A percentile compares a stretch with the other conserved stretches of the same genome.
These are phyloP conservation scores for Umbelopsis sp. DNA, from an alignment of 192 early-diverging fungal genomes.

Conservation along the genomic window DNA sequence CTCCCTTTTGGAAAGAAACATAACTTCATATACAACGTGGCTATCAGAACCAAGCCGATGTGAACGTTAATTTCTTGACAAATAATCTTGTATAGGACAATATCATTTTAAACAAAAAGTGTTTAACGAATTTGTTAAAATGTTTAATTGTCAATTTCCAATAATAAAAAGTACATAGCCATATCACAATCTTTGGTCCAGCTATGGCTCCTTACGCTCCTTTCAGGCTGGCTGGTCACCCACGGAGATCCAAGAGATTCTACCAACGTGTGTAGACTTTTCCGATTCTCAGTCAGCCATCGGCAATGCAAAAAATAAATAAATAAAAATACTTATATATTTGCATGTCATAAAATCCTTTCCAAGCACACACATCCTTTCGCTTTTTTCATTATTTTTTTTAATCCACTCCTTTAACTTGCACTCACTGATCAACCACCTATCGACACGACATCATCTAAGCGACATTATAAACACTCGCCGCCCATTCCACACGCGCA, in stretches of 20 bases:
- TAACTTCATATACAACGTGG: too few species aligned
- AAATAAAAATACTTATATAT: not conserved
- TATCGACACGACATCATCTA: not conserved
- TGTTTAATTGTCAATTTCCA: too few species aligned
- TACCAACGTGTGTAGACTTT: not conserved
- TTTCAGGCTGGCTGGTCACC: not conserved
- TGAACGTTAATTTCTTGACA: too few species aligned
- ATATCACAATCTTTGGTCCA: too few species aligned
- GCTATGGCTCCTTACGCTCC: too few species aligned
- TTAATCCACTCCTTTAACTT: not conserved
- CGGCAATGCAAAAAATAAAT: slow-evolving; percentile 10
- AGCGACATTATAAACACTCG: not conserved
- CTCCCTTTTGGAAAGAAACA: too few species aligned
- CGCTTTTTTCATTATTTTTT: not conserved
- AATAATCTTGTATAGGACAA: too few species aligned
- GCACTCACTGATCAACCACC: not conserved
- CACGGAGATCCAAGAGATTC: slow-evolving; percentile 21
- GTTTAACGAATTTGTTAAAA: too few species aligned
- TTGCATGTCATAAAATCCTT: not conserved
- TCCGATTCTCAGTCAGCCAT: slow-evolving; percentile 9
- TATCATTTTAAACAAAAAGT: too few species aligned
- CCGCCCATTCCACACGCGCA: too few species aligned
- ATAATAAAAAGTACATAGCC: too few species aligned
- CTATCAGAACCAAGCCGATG: too few species aligned
- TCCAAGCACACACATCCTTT: not conserved